Percentiles rank a stretch among this genome's conserved stretches.
phyloP scores from a whole-genome alignment of 2,329 filamentous ascomycete species.

The Neonectria hederae region DNA sequence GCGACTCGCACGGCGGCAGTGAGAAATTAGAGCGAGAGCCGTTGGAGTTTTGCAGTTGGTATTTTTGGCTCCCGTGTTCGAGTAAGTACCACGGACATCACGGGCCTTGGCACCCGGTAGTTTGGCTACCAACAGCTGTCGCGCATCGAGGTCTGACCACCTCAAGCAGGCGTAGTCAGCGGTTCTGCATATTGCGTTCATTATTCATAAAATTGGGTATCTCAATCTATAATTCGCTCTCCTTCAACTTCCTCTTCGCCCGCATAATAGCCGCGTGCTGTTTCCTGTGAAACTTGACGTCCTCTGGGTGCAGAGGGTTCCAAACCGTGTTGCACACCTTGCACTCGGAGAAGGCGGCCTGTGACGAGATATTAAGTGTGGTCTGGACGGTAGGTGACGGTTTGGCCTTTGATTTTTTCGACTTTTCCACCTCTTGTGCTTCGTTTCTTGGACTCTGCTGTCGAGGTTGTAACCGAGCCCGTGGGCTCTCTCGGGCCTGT shows the following conservation, averaged over 20 bases:
- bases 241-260: conserved; percentile 38
- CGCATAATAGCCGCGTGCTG: conserved; percentile 49
- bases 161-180: not conserved
- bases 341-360: conserved; percentile 55
- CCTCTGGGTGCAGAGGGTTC: conserved; percentile 55
- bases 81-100: not conserved
- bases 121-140: not conserved
- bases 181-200: not conserved
- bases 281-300: conserved; percentile 55
- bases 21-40: not conserved
- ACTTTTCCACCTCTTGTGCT: not conserved
- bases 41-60: conserved; percentile 1
- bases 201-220: conserved; percentile 35
- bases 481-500: not conserved
- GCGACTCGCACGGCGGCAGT: not conserved
- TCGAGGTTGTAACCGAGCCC: not conserved
- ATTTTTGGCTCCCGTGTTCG: not conserved
- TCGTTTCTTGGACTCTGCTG: conserved; percentile 8
- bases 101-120: not conserved
- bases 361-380: conserved; percentile 55
- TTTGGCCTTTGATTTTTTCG: conserved; percentile 35
- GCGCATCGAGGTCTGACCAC: no score
- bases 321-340: conserved; percentile 55
- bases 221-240: conserved; percentile 35
- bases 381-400: conserved; percentile 49